phyloP scores from a whole-genome alignment of 176 grass and related monocot species.

The Oryza punctata region DNA sequence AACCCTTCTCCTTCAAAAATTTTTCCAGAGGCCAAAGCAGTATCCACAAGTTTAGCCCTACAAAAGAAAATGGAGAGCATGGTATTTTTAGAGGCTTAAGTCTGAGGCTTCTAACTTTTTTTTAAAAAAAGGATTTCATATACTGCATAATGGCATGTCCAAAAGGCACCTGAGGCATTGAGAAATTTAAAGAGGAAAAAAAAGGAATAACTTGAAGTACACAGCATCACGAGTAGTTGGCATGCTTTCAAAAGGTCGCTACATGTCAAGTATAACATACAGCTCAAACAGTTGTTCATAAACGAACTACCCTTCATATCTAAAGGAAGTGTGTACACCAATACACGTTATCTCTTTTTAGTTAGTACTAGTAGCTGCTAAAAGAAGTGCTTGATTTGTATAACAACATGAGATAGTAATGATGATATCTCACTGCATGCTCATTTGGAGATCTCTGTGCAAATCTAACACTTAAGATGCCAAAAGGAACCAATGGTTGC shows the following conservation, averaged over 20 bases:
- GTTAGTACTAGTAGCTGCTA: neutral
- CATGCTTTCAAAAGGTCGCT: neutral
- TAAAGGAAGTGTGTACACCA: neutral
- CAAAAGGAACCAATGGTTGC: neutral
- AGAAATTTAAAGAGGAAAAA: neutral
- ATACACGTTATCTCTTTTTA: neutral
- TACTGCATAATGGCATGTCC: neutral
- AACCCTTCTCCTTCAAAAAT: constrained; percentile 90
- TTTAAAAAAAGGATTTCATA: neutral
- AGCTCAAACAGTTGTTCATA: neutral
- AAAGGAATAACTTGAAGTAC: neutral
- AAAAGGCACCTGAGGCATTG: neutral
- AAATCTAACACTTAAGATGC: neutral
- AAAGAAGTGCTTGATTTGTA: neutral
- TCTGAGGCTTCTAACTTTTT: neutral
- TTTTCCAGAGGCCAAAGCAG: constrained; percentile 83
- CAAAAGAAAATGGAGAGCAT: constrained; percentile 22
- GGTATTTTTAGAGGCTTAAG: neutral
- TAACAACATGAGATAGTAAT: neutral
- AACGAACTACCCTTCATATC: neutral
- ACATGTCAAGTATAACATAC: neutral
- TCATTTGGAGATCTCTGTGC: neutral
- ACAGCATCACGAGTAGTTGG: neutral
- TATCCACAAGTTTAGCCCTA: constrained; percentile 91
- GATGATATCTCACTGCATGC: neutral